Evolutionary conservation across 352 stramenopile genomes (phyloP), one percentile per base, ranked within the genome.

Genomic region (Phytophthora europaea): DNA sequence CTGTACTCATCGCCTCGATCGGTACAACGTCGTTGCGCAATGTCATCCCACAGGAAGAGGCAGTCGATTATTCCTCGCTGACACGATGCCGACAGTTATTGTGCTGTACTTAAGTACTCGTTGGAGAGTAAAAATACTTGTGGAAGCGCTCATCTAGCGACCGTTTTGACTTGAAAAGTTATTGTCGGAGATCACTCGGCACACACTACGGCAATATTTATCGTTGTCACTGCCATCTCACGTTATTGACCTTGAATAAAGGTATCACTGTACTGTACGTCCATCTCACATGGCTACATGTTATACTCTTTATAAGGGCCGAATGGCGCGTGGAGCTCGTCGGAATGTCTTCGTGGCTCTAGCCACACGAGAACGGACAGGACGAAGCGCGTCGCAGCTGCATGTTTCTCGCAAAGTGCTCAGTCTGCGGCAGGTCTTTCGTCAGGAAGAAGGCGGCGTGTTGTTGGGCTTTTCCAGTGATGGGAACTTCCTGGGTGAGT

Each of bases 381-480:
- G 57, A 65, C 23, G 54, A 59, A 12, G 45, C 3, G 3, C 36
- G 31, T 40, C 26, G 4, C 50, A 48, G 56, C 51, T 38, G 6
- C 31, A 38, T 33, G 43, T 80, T 26, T 45, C 63, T 4, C 72
- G 65, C 5, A 31, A 33, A 47, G 67, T 48, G 0, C 62, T 75
- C 40, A 65, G 56, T 38, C 57, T 85, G 15, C 55, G 34, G 0
- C 73, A 84, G 45, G 81, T 88, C n/a, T 62, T 91, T 50, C 55
- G 65, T 12, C 75, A 70, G 4, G 81, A 88, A 36, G 82, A 88
- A 26, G 67, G 74, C 6, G 71, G 79, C 40, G 82, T 92, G 18
- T 57, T 94, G 22, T 67, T 94, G 26, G 87, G 87, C 6, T 94
- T 93, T 70, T 93, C 85, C 0, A 81, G 79, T 57, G 86, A 93